Evolutionary conservation across 148 eudicot genomes (phyloP), one percentile per base, ranked within the genome.

Genomic region (Rhododendron ovatum): DNA sequence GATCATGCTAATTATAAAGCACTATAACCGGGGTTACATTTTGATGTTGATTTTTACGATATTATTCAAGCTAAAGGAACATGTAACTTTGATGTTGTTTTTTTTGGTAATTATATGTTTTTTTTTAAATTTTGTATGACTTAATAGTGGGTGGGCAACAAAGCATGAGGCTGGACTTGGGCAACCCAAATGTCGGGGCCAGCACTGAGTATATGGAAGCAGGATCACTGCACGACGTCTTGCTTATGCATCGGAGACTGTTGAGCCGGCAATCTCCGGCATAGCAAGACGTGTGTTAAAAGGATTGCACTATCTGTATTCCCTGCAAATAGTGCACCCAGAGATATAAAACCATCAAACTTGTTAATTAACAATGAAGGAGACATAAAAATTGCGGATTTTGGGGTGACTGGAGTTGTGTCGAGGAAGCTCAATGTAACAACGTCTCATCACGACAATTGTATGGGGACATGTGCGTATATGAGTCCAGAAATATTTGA

Each of bases 401-500:
- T 89, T n/a, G 89, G 88, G 59, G 84, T 76, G 8, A 89, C 89
- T 47, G 51, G 75, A 7, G 57, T 89, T 20, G 81, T 80, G 30
- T n/a, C 73, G 24, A 83, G 65, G 11, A 50, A 50, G 43, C 13
- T 35, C 6, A 83, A 83, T 35, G 39, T 13, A 7, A 20, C 30
- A n/a, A 10, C 33, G 30, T n/a, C 26, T n/a, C n/a, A n/a, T 24
- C 50, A 47, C 50, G 45, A 84, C 12, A 57, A 41, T 20, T 83
- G 15, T 17, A 48, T 59, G 57, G 89, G 91, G 2, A 89, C 91
- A 9, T 84, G 41, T 7, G 91, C 91, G 0, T 89, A 89, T 50
- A 89, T 89, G 91, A 89, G 91, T 43, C 91, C 89, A 0, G 89
- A 89, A 53, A 85, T 86, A 69, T 48, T 89, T 47, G 88, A 89